phyloP scores from a whole-genome alignment of 371 early-diverging fungal species.

The Rozella allomycis region DNA sequence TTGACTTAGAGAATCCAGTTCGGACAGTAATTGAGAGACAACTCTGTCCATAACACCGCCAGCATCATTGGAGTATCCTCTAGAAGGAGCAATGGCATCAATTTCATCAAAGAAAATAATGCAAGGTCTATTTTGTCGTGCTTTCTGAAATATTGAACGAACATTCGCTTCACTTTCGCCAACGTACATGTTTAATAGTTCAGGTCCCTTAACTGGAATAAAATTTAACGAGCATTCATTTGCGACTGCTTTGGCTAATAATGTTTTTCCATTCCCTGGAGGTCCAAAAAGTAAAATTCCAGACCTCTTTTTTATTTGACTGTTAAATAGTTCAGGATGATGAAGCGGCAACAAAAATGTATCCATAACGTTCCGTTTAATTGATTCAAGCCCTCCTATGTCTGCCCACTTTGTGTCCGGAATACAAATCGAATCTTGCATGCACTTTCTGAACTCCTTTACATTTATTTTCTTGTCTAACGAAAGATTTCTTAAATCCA shows the following conservation, averaged over 20 bases:
- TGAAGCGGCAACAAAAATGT: constrained; percentile 94
- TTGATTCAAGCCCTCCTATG: constrained; percentile 93
- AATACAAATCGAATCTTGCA: too few relatives aligned
- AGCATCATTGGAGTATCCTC: constrained; percentile 87
- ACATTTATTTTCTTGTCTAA: too few relatives aligned
- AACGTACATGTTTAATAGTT: constrained; percentile 68
- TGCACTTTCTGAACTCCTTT: too few relatives aligned
- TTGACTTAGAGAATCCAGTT: constrained; percentile 72
- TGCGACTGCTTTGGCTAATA: constrained; percentile 96
- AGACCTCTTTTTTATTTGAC: constrained; percentile 91
- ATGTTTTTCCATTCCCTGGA: constrained; percentile 89
- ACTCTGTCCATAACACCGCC: constrained; percentile 97
- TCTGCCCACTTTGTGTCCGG: constrained; percentile 95
- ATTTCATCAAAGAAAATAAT: constrained; percentile 99
- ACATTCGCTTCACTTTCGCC: constrained; percentile 94
- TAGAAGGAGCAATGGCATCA: constrained; percentile 92
- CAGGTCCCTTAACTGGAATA: constrained; percentile 96
- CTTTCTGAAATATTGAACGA: constrained; percentile 64
- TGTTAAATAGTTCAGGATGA: constrained; percentile 87
- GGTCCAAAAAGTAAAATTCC: constrained; percentile 86
- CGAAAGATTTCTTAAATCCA: too few relatives aligned
- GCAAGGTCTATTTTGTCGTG: constrained; percentile 93
- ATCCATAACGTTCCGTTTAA: constrained; percentile 90
- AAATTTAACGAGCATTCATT: constrained; percentile 93
- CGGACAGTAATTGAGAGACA: constrained; percentile 81